Percentiles rank a stretch among this genome's conserved stretches.
Conservation (phyloP, 1,284 basidiomycete species). For the Cutaneotrichosporon sp. region DNA sequence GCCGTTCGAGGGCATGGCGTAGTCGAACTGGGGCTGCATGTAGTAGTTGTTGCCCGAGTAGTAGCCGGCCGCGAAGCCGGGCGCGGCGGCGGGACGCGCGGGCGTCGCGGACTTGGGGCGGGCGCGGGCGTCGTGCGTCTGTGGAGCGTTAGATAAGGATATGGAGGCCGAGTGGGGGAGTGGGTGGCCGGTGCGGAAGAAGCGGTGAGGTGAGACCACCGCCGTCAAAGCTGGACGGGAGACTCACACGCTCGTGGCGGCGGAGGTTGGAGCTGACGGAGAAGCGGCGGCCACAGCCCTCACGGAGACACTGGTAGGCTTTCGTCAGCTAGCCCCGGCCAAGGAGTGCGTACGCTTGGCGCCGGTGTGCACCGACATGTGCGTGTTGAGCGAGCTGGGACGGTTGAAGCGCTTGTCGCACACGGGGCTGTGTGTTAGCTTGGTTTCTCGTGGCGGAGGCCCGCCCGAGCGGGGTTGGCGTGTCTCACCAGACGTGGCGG, state of each 20-base stretch:
- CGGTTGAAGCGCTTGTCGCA: slow-evolving; percentile 65
- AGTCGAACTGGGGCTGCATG: slow-evolving; percentile 4
- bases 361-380: slow-evolving; percentile 68
- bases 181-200: not conserved
- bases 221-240: not conserved
- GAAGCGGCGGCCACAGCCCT: slow-evolving; percentile 60
- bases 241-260: slow-evolving; percentile 58
- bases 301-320: slow-evolving; percentile 61
- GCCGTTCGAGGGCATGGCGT: not conserved
- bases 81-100: not conserved
- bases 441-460: not conserved
- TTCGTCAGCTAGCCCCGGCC: slow-evolving; percentile 14
- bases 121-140: slow-evolving; percentile 10
- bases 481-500: slow-evolving; percentile 32
- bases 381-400: slow-evolving; percentile 65
- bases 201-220: not conserved
- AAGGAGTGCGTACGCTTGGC: slow-evolving; percentile 58
- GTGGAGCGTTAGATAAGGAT: not conserved
- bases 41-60: slow-evolving; percentile 2
- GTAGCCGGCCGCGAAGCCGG: not conserved
- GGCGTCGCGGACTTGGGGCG: not conserved
- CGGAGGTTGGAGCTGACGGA: slow-evolving; percentile 66
- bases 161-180: not conserved
- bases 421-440: slow-evolving; percentile 47
- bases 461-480: not conserved